Percentiles rank a stretch among this genome's conserved stretches.
These are phyloP conservation scores for Cucurbita ficifolia DNA, from an alignment of 306 rosid species.

Conservation along the genomic window DNA sequence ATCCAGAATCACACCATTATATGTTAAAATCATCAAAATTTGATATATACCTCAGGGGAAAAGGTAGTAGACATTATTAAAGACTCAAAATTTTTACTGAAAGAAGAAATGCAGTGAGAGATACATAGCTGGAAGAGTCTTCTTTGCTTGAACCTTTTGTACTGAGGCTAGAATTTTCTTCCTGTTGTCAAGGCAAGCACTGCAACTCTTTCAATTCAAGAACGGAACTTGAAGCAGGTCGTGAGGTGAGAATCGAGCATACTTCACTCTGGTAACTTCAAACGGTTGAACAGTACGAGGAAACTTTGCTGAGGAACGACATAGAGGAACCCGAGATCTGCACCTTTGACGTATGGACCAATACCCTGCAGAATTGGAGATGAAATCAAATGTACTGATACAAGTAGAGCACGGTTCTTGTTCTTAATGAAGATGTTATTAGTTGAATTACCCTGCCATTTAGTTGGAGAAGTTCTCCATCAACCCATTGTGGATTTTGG, in stretches of 20 bases:
- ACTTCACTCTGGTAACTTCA: conserved; percentile 69
- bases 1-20: not conserved
- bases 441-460: conserved; percentile 64
- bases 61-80: not conserved
- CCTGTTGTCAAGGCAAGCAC: conserved; percentile 15
- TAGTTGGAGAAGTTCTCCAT: conserved; percentile 92
- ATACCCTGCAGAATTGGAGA: conserved; percentile 45
- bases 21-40: not conserved
- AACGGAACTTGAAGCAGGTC: not conserved
- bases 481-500: conserved; percentile 80
- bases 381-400: not conserved
- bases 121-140: conserved; percentile 9
- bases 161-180: not conserved
- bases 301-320: conserved; percentile 83
- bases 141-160: conserved; percentile 7
- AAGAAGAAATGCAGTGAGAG: not conserved
- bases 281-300: conserved; percentile 83
- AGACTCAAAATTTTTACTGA: not conserved
- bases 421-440: not conserved
- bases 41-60: conserved; percentile 5
- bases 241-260: not conserved
- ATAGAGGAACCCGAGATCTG: conserved; percentile 91
- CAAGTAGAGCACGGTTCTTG: not conserved
- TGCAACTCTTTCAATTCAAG: conserved; percentile 1
- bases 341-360: conserved; percentile 86